phyloP scores from a whole-genome alignment of 768 basidiomycete genomes.

The Rhizopogon roseolus region DNA sequence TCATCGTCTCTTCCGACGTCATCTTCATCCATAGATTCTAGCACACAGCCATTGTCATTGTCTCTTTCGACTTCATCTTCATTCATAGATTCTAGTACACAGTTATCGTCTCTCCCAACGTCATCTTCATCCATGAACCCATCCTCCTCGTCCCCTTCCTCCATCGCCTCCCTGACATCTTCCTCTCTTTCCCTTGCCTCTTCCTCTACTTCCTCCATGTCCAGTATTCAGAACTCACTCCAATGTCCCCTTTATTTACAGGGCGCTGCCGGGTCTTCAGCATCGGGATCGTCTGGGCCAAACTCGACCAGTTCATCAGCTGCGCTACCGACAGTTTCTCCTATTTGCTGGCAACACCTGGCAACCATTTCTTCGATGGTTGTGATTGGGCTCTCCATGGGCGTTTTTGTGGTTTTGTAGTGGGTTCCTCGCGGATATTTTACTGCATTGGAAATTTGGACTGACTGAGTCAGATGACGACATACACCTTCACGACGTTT shows the following conservation, averaged over 20 bases:
- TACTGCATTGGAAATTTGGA: neutral
- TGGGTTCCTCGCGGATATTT: neutral
- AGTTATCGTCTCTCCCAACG: neutral
- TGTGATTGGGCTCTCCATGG: slow-evolving; percentile 19
- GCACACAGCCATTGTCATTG: neutral
- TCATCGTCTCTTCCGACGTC: too few species aligned
- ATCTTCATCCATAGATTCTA: neutral
- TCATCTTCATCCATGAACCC: neutral
- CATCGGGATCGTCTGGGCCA: slow-evolving; percentile 1
- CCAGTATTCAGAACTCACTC: neutral
- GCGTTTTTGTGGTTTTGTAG: slow-evolving; percentile 22
- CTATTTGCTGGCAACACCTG: slow-evolving; percentile 21
- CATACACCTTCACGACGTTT: neutral
- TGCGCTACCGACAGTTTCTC: slow-evolving; percentile 4
- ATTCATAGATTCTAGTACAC: neutral
- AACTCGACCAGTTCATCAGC: slow-evolving; percentile 6
- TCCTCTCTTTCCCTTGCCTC: neutral
- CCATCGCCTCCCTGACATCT: neutral
- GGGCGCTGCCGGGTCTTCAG: neutral
- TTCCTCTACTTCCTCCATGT: neutral
- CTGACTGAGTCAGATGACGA: neutral
- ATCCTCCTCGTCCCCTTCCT: neutral
- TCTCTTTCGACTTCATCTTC: neutral
- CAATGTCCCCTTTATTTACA: neutral
- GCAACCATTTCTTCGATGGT: slow-evolving; percentile 21